phyloP scores from a whole-genome alignment of 495 filamentous ascomycete genomes.

The Aspergillus egyptiacus region DNA sequence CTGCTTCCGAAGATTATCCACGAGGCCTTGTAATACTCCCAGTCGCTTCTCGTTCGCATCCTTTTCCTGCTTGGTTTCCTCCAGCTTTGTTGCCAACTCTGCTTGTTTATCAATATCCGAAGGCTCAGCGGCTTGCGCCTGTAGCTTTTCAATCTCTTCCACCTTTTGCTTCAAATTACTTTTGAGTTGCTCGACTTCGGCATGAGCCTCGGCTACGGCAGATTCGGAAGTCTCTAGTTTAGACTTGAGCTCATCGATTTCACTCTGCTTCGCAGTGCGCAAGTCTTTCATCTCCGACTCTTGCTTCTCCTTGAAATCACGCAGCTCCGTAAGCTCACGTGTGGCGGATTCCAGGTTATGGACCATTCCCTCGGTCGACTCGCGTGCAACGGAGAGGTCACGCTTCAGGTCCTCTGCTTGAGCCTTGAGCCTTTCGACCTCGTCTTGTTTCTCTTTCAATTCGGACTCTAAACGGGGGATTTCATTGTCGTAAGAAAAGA shows the following conservation, averaged over 20 bases:
- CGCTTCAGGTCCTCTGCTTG: conserved; percentile 52
- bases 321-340: conserved; percentile 50
- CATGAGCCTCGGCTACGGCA: conserved; percentile 39
- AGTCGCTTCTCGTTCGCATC: conserved; percentile 47
- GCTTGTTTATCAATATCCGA: conserved; percentile 40
- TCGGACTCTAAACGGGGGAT: conserved; percentile 59
- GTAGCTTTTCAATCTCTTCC: conserved; percentile 45
- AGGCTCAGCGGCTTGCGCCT: conserved; percentile 32
- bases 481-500: conserved; percentile 84
- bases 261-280: conserved; percentile 27
- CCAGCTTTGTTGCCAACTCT: conserved; percentile 29
- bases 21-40: conserved; percentile 46
- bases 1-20: conserved; percentile 46
- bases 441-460: conserved; percentile 55
- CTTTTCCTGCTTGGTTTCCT: conserved; percentile 35
- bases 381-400: conserved; percentile 51
- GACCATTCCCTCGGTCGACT: conserved; percentile 60
- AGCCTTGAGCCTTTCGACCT: conserved; percentile 59
- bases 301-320: conserved; percentile 52
- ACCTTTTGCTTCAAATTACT: conserved; percentile 51
- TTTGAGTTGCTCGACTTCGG: conserved; percentile 48
- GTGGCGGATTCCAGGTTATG: conserved; percentile 56
- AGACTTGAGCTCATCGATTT: conserved; percentile 37
- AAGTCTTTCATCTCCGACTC: conserved; percentile 40
- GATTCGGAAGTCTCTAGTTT: conserved; percentile 40